phyloP scores from a whole-genome alignment of 352 stramenopile genomes.

The Achlya hypogyna region DNA sequence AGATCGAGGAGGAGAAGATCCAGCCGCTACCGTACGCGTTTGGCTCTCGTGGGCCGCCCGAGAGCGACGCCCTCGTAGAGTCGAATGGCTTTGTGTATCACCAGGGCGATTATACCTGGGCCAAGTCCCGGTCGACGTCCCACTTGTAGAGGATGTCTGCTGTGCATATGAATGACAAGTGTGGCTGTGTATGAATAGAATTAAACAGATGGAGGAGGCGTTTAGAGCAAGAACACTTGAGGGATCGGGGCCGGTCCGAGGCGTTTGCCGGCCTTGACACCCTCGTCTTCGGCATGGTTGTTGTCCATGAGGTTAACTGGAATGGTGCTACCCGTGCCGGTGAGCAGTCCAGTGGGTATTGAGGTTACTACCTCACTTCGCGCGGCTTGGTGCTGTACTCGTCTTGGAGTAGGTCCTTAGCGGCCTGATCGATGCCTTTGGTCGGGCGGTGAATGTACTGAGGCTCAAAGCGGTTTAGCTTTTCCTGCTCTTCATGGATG shows the following conservation, averaged over 20 bases:
- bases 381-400: conserved; percentile 54
- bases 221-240: conserved; percentile 66
- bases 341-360: neutral
- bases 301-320: conserved; percentile 26
- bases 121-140: conserved; percentile 1
- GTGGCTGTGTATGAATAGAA: too few species aligned
- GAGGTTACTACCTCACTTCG: conserved; percentile 29
- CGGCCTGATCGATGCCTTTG: conserved; percentile 33
- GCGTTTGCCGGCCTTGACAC: conserved; percentile 33
- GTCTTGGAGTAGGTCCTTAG: conserved; percentile 58
- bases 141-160: neutral
- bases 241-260: conserved; percentile 33
- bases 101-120: conserved; percentile 12
- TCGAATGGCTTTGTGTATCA: conserved; percentile 17
- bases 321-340: conserved; percentile 26
- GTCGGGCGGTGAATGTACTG: conserved; percentile 33
- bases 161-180: neutral
- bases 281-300: conserved; percentile 7
- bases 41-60: conserved; percentile 55
- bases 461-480: conserved; percentile 26
- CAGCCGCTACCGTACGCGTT: conserved; percentile 54
- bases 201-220: too few species aligned
- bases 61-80: conserved; percentile 28
- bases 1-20: conserved; percentile 64
- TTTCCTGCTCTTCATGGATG: conserved; percentile 51